Conservation (phyloP, 2,329 filamentous ascomycete genomes). For the Geosmithia flava region DNA sequence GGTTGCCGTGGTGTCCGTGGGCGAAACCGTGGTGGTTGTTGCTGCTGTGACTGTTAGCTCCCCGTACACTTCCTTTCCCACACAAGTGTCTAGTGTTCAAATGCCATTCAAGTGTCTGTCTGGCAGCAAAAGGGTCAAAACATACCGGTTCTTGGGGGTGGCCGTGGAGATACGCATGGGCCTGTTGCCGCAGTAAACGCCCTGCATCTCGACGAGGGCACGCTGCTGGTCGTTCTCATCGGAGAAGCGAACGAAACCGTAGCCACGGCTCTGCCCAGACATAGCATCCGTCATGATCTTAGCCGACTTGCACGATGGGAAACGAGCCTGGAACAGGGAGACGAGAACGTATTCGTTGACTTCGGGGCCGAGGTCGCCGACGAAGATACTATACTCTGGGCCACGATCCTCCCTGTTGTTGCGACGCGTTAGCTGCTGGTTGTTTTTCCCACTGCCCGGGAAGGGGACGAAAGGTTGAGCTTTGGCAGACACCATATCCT, state of each 20-base stretch:
- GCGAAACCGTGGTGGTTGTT: conserved; percentile 24
- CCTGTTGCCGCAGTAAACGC: conserved; percentile 95
- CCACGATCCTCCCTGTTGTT: conserved; percentile 72
- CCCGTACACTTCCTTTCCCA: too few species aligned
- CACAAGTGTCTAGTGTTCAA: too few species aligned
- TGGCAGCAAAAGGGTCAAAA: background rate
- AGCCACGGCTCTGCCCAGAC: conserved; percentile 92
- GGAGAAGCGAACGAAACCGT: conserved; percentile 95
- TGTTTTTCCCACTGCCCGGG: background rate
- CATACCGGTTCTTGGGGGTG: conserved; percentile 80
- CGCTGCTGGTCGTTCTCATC: conserved; percentile 94
- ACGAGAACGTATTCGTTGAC: conserved; percentile 98
- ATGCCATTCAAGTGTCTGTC: too few species aligned
- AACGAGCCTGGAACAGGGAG: conserved; percentile 91
- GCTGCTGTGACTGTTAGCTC: conserved; percentile 5
- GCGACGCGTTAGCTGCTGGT: background rate
- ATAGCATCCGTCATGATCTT: conserved; percentile 99
- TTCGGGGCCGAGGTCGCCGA: conserved; percentile 93
- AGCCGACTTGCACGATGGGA: conserved; percentile 94
- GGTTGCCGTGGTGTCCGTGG: conserved; percentile 27
- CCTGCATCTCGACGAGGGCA: conserved; percentile 95
- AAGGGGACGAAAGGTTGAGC: background rate
- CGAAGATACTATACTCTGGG: conserved; percentile 94
- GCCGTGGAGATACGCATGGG: conserved; percentile 98
- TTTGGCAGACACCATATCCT: background rate